Evolutionary conservation across 306 rosid species (phyloP).

Genomic region (Styphnolobium japonicum): DNA sequence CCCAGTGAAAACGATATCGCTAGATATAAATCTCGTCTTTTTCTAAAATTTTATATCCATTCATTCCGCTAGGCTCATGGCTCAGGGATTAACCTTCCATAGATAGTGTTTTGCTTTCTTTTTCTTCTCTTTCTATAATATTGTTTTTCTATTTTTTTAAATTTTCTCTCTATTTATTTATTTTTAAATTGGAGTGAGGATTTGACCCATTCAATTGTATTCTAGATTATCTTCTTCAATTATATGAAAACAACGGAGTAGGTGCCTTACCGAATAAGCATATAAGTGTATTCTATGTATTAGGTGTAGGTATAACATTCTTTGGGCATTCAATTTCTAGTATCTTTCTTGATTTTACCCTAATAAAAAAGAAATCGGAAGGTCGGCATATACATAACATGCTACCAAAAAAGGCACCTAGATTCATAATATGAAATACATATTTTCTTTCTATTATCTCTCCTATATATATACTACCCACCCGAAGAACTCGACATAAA

Average conservation of each 20-base stretch:
- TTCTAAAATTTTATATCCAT: not conserved
- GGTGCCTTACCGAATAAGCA: not conserved
- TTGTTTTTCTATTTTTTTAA: not conserved
- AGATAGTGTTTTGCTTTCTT: too few relatives aligned
- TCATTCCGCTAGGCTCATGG: not conserved
- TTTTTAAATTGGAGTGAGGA: not conserved
- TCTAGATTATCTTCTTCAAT: not conserved
- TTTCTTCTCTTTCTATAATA: not conserved
- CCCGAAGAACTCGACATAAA: too few relatives aligned
- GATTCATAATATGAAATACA: too few relatives aligned
- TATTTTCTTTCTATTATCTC: too few relatives aligned
- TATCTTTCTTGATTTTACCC: too few relatives aligned
- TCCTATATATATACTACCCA: too few relatives aligned
- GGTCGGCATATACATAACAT: too few relatives aligned
- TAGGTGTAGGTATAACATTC: not conserved
- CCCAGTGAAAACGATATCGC: conserved; percentile 27
- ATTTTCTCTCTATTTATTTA: not conserved
- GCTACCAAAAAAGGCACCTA: too few relatives aligned
- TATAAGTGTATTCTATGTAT: not conserved
- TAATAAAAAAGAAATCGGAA: too few relatives aligned
- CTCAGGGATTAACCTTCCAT: too few relatives aligned
- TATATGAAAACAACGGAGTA: not conserved
- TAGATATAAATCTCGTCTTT: conserved; percentile 34
- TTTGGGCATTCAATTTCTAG: not conserved
- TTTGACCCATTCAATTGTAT: not conserved